Evolutionary conservation across 2,329 filamentous ascomycete genomes (phyloP).

Genomic region (Ceratocystiopsis minuta): DNA sequence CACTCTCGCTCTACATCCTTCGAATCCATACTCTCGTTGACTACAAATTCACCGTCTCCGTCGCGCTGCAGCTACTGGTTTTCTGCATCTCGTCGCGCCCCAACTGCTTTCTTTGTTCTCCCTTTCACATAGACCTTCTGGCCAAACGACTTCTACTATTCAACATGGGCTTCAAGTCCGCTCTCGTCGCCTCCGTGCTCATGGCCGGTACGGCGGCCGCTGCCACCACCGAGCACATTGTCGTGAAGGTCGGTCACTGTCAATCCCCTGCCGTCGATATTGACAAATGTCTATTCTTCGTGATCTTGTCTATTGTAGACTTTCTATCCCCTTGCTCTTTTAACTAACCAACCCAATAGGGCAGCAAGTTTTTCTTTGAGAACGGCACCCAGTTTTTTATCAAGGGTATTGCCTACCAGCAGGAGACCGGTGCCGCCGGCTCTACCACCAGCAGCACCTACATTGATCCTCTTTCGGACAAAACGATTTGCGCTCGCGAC

Average conservation of each 20-base stretch:
- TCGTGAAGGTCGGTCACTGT: conserved; percentile 42
- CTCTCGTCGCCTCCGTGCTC: conserved; percentile 17
- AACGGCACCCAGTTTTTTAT: conserved; percentile 56
- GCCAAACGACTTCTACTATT: too few relatives aligned
- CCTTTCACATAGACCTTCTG: too few relatives aligned
- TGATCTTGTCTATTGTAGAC: too few relatives aligned
- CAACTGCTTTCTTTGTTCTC: too few relatives aligned
- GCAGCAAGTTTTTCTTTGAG: conserved; percentile 58
- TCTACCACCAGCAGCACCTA: conserved; percentile 37
- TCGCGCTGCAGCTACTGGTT: too few relatives aligned
- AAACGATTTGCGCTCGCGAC: conserved; percentile 59
- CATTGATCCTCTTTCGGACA: conserved; percentile 66
- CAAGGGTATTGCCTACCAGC: conserved; percentile 89
- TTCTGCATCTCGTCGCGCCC: too few relatives aligned
- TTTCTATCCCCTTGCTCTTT: neutral
- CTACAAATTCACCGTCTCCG: too few relatives aligned
- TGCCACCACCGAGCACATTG: conserved; percentile 33
- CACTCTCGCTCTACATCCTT: neutral
- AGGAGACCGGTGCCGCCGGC: conserved; percentile 46
- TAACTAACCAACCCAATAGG: conserved; percentile 9
- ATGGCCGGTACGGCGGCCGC: conserved; percentile 22
- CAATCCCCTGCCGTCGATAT: neutral
- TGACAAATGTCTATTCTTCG: too few relatives aligned
- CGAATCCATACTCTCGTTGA: too few relatives aligned
- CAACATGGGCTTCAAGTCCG: conserved; percentile 15